These are phyloP conservation scores for Cutaneotrichosporon cutaneum DNA, from an alignment of 1,284 basidiomycete species.

Conservation along the genomic window DNA sequence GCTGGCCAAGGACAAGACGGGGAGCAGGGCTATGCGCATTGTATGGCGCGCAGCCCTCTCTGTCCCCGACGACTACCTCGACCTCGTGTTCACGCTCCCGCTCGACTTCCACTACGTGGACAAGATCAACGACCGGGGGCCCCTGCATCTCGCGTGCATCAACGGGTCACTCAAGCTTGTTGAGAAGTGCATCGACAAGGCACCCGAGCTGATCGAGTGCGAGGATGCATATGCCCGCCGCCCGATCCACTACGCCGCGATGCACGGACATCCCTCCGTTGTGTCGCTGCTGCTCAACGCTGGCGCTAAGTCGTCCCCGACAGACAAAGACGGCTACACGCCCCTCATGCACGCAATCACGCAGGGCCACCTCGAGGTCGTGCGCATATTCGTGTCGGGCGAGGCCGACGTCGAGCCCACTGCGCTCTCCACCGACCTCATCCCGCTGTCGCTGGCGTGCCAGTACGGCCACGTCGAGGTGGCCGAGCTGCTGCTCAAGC, in stretches of 20 bases:
- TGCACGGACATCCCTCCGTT: conserved; percentile 80
- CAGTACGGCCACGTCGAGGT: conserved; percentile 86
- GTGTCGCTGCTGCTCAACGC: conserved; percentile 75
- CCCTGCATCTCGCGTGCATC: conserved; percentile 91
- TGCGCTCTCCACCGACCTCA: conserved; percentile 65
- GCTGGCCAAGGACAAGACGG: conserved; percentile 47
- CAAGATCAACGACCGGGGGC: conserved; percentile 94
- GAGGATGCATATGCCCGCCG: conserved; percentile 78
- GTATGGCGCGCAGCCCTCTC: conserved; percentile 87
- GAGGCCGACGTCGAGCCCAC: conserved; percentile 60
- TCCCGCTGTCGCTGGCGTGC: conserved; percentile 86
- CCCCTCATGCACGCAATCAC: conserved; percentile 90
- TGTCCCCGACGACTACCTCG: conserved; percentile 68
- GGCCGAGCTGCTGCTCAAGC: conserved; percentile 70
- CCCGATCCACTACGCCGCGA: conserved; percentile 91
- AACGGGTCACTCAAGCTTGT: conserved; percentile 79
- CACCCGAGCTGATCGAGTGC: conserved; percentile 36
- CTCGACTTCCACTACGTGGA: conserved; percentile 92
- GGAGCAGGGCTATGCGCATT: conserved; percentile 64
- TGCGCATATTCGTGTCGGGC: conserved; percentile 70
- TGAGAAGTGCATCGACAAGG: conserved; percentile 71
- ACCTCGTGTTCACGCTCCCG: conserved; percentile 72
- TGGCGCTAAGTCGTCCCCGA: conserved; percentile 64
- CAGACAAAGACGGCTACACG: conserved; percentile 92
- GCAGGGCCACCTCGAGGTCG: conserved; percentile 78